Evolutionary conservation across 169 alveolate species (phyloP).

Genomic region (Eimeria necatrix): DNA sequence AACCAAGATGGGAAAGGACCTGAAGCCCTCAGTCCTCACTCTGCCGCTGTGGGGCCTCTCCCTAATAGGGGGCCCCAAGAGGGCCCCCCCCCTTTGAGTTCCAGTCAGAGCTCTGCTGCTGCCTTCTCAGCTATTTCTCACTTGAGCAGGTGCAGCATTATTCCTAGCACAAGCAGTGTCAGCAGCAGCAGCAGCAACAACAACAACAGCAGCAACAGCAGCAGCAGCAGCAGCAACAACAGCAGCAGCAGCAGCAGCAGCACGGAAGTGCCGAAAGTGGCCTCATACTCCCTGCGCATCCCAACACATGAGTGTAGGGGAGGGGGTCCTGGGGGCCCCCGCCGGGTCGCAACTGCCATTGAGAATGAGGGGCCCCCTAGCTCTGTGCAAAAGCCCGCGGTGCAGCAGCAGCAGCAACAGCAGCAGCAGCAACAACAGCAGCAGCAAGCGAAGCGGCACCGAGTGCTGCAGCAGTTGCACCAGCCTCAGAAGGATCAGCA

Average conservation of each 20-base stretch:
- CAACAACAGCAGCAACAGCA: conserved; percentile 13
- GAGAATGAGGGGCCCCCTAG: not conserved
- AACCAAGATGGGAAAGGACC: no score
- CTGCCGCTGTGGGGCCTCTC: no score
- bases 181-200: conserved; percentile 17
- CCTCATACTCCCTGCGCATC: no score
- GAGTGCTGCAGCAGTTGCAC: conserved; percentile 6
- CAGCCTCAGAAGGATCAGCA: not conserved
- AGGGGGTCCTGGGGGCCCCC: no score
- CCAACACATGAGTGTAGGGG: no score
- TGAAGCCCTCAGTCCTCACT: no score
- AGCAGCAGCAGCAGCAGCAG: conserved; percentile 32
- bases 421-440: conserved; percentile 16
- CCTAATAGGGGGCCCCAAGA: not conserved
- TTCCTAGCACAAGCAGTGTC: not conserved
- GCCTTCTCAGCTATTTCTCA: not conserved
- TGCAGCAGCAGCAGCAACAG: not conserved
- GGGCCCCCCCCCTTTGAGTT: not conserved
- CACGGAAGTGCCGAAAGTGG: no score
- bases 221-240: conserved; percentile 24
- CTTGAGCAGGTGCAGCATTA: not conserved
- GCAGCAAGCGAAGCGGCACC: conserved; percentile 16
- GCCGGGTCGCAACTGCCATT: no score
- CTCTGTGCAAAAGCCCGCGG: not conserved
- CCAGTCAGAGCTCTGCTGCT: not conserved